A percentile compares a stretch with the other conserved stretches of the same genome.
These are phyloP conservation scores for Ceriops decandra DNA, from an alignment of 345 rosid genomes.

Conservation along the genomic window DNA sequence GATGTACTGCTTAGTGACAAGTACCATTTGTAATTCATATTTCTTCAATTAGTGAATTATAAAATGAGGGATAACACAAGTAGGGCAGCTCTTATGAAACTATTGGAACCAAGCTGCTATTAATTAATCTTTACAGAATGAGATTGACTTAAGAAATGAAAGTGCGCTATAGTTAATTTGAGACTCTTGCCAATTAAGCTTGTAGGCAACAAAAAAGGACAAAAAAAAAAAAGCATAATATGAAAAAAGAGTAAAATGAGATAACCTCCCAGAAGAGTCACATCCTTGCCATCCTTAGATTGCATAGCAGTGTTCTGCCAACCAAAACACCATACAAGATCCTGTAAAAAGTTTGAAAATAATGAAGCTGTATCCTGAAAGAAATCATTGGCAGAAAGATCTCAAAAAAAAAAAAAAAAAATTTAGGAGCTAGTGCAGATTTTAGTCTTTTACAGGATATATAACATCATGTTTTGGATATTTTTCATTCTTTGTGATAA, in stretches of 20 bases:
- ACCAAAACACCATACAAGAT: slow-evolving; percentile 30
- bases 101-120: not conserved
- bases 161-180: not conserved
- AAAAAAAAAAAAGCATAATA: not conserved
- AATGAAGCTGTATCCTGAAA: not conserved
- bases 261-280: slow-evolving; percentile 39
- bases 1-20: not conserved
- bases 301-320: slow-evolving; percentile 27
- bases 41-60: not conserved
- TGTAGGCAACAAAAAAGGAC: not conserved
- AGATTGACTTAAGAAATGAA: not conserved
- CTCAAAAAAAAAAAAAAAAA: not conserved
- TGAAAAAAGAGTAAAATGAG: not conserved
- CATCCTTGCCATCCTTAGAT: slow-evolving; percentile 29
- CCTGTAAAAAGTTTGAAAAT: slow-evolving; percentile 15
- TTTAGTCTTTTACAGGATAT: too few relatives aligned
- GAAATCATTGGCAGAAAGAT: not conserved
- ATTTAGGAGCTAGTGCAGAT: not conserved
- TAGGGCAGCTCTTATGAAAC: not conserved
- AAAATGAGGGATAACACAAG: not conserved
- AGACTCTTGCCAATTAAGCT: not conserved
- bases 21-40: not conserved
- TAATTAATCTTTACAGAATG: not conserved
- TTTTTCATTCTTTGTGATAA: too few relatives aligned
- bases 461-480: too few relatives aligned